These are phyloP conservation scores for Lactarius akahatsu DNA, from an alignment of 768 basidiomycete species.

Conservation along the genomic window DNA sequence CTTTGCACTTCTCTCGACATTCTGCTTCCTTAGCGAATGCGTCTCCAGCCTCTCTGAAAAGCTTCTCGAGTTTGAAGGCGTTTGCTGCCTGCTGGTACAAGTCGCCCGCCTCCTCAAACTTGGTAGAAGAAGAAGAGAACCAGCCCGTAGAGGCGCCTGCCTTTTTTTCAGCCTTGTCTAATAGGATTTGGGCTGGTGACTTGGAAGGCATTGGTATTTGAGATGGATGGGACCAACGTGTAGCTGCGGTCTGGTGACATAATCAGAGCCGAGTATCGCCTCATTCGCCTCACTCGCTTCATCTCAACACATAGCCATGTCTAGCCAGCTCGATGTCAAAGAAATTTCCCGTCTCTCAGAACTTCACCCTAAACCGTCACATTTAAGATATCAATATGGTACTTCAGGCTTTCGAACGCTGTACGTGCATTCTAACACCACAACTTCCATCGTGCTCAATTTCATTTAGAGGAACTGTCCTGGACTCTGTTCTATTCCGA, in stretches of 20 bases:
- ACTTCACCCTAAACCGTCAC: constrained; percentile 68
- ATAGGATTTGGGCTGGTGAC: constrained; percentile 69
- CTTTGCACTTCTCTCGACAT: constrained; percentile 85
- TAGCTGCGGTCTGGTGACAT: constrained; percentile 11
- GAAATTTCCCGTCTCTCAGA: constrained; percentile 52
- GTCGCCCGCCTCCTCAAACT: constrained; percentile 95
- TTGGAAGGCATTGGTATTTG: constrained; percentile 59
- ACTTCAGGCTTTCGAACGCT: constrained; percentile 92
- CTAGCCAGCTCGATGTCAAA: constrained; percentile 36
- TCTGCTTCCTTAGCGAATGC: constrained; percentile 93
- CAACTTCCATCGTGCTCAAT: constrained; percentile 9
- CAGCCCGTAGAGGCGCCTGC: constrained; percentile 78
- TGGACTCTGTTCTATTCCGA: constrained; percentile 93
- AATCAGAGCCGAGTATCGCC: constrained; percentile 7
- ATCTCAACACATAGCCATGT: constrained; percentile 26
- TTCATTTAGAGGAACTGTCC: constrained; percentile 53
- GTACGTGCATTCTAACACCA: constrained; percentile 47
- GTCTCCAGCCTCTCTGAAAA: constrained; percentile 89
- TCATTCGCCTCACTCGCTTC: neutral
- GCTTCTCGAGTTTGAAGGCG: constrained; percentile 87
- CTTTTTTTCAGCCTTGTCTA: constrained; percentile 94
- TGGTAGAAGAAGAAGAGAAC: constrained; percentile 82
- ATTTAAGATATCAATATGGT: constrained; percentile 79
- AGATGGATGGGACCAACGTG: constrained; percentile 9
- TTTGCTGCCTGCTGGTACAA: constrained; percentile 94